Base-by-base conservation (phyloP, 2,329 filamentous ascomycete genomes). In the Penicillium sp. region DNA sequence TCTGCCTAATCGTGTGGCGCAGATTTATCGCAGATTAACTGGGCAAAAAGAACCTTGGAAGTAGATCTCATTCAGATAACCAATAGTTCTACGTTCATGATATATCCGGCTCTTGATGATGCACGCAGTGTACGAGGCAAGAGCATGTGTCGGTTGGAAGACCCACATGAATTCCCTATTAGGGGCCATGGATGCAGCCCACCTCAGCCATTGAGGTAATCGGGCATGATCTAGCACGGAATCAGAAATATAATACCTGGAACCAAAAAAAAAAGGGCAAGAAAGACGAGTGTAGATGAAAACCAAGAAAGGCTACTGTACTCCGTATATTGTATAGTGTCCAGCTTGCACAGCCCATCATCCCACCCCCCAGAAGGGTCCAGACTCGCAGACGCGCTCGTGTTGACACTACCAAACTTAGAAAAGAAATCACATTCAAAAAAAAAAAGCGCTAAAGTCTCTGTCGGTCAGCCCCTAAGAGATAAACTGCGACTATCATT, bases 131-230 rank as follows among this genome's bases (percentile, higher is more conserved):
- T 42, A 49, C 53, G 44, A 55, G 53, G 29, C 23, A 50, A 25
- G 49, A 55, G 45, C 23, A 55, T 50, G 53, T 50, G 53, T 19
- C 15, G 33, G 31, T 25, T 49, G 17, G 21, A 47, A 43, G 47
- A 23, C 27, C 47, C 53, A 52, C 58, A 47, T 38, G 45, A 51
- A 39, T 56, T 35, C 54, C 50, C 58, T 36, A 48, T 58, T 27
- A 9, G 55, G 53, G 61, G 56, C 39, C 48, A 64, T 55, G 42
- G 33, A 53, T 53, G 23, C 23, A 43, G 35, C 59, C 36, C 48
- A 48, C 15, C n/a, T 53, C 56, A 56, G 60, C 57, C 60, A 58
- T 56, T 58, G 58, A 57, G 54, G 56, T 57, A 61, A 57, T 65
- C 51, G 41, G 42, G 47, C 52, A 44, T 57, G 21, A 54, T 31